Evolutionary conservation across 2,329 filamentous ascomycete genomes (phyloP), one percentile per base, ranked within the genome.

Genomic region (Biscogniauxia sp.): DNA sequence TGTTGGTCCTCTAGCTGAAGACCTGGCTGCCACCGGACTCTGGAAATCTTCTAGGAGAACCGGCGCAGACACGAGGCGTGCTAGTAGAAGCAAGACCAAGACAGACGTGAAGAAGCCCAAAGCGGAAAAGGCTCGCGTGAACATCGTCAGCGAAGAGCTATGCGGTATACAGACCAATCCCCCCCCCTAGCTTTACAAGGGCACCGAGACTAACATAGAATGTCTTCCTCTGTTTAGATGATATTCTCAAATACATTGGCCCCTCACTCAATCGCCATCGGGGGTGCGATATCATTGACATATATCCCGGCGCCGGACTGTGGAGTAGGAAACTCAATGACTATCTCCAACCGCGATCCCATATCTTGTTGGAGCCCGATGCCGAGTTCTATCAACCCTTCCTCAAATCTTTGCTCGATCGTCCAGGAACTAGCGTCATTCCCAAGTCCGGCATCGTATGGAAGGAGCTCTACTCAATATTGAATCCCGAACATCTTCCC

Each of bases 261-360:
- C 82, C 84, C 0, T 87, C 86, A 2, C 82, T 98, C 19, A 78
- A 85, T 37, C 84, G 86, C 52, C 88, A 95, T 74, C 78, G 81
- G 55, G 91, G 91, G 57, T 93, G 93, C 76, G 93, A 96, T 69
- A 83, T 98, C 52, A 79, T 99, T 68, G 94, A 98, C 72, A 79
- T 97, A 59, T 92, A 93, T 73, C 94, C 94, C 0, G 93, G 93
- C 15, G 78, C 79, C 1, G 92, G 93, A 8, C 57, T 96, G 2
- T 95, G 90, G 86, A 96, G 93, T 37, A 79, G 80, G 26, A 91
- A 89, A 69, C 79, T 98, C 0, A 87, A 97, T 72, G 81, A 91
- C 0, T 78, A 84, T 53, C 80, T 99, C 7, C 78, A 92, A 69
- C 94, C 94, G 4, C 87, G 92, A 60, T 88, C 85, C 5, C 95